These are phyloP conservation scores for Brasenia schreberi DNA, from an alignment of 164 flowering plant genomes.

Conservation along the genomic window DNA sequence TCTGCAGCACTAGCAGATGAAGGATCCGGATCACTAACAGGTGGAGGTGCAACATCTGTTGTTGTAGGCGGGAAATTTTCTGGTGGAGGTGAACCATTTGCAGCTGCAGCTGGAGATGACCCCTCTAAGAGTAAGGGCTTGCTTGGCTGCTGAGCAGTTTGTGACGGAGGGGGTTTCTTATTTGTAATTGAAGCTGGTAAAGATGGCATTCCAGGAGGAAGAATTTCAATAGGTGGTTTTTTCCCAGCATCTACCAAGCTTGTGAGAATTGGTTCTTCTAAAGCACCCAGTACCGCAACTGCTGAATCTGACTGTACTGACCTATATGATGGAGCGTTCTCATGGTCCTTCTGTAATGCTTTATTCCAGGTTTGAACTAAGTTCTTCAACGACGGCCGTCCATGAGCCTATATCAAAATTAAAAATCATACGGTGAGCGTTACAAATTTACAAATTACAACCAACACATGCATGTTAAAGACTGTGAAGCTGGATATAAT, in stretches of 20 bases:
- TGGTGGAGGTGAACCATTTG: conserved; percentile 1
- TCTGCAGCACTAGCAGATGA: not conserved
- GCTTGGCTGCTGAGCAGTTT: conserved; percentile 33
- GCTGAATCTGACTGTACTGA: conserved; percentile 53
- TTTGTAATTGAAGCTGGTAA: conserved; percentile 35
- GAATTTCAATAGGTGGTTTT: conserved; percentile 86
- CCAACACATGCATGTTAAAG: too few species aligned
- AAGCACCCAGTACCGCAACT: conserved; percentile 78
- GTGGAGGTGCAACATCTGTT: not conserved
- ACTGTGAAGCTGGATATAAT: too few species aligned
- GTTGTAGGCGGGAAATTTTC: not conserved
- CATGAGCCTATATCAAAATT: conserved; percentile 62
- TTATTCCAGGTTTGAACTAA: conserved; percentile 89
- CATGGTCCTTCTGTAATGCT: conserved; percentile 74
- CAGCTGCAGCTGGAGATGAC: conserved; percentile 21
- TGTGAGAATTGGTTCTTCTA: conserved; percentile 85
- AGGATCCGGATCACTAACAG: not conserved
- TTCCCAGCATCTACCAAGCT: conserved; percentile 78
- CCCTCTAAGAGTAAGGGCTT: conserved; percentile 66
- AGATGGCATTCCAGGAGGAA: conserved; percentile 93
- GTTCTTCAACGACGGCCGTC: conserved; percentile 74
- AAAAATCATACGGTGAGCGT: too few species aligned
- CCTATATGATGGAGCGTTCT: conserved; percentile 46
- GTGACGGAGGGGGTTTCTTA: conserved; percentile 35
- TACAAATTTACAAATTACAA: too few species aligned